Conservation (phyloP, 345 rosid species). For the Citrus medica region DNA sequence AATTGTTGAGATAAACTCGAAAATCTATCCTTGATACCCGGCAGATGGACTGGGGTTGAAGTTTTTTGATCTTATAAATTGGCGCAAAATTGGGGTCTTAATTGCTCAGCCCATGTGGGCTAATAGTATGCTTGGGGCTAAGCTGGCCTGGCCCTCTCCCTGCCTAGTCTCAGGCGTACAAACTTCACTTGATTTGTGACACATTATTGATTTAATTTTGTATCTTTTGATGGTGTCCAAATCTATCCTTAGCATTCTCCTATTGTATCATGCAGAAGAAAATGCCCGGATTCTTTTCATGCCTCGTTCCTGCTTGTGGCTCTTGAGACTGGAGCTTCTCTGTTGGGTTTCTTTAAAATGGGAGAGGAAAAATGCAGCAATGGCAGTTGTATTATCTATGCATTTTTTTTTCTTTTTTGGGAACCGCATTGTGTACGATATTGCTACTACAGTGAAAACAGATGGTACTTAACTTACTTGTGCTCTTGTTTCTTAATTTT, state of each 20-base stretch:
- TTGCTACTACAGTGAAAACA: neutral
- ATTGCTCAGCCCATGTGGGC: neutral
- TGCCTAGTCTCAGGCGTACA: too few relatives aligned
- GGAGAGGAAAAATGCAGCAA: neutral
- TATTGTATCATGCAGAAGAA: slow-evolving; percentile 53
- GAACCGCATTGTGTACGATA: neutral
- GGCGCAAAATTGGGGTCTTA: neutral
- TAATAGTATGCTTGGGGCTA: neutral
- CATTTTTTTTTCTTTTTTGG: neutral
- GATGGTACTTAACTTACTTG: neutral
- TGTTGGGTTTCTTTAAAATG: neutral
- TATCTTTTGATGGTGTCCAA: neutral
- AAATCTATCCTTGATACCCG: too few relatives aligned
- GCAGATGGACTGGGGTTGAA: too few relatives aligned
- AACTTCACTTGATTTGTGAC: too few relatives aligned
- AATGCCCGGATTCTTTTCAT: slow-evolving; percentile 58
- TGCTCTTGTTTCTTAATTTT: neutral
- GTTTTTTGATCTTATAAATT: too few relatives aligned
- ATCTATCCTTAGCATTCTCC: neutral
- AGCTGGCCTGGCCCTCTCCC: too few relatives aligned
- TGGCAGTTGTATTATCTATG: too few relatives aligned
- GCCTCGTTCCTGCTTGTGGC: slow-evolving; percentile 69
- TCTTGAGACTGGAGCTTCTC: slow-evolving; percentile 21
- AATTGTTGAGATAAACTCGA: too few relatives aligned
- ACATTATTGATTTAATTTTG: too few relatives aligned